Evolutionary conservation across 176 grass and related monocot genomes (phyloP).

Genomic region (Puya raimondii): DNA sequence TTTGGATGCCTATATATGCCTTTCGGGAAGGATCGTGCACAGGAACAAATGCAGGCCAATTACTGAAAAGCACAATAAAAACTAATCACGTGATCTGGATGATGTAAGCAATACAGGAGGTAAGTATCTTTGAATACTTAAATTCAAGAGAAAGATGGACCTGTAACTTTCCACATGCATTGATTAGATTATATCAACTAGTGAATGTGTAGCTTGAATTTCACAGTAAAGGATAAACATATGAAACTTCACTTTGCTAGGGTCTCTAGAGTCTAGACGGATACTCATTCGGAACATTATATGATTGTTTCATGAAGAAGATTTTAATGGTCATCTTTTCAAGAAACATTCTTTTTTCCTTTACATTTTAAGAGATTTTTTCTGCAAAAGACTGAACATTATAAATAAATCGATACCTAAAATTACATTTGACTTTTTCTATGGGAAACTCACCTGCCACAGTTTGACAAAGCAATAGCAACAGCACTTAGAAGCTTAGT

Average conservation of each 20-base stretch:
- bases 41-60: slow-evolving; percentile 94
- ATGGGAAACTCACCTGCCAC: slow-evolving; percentile 54
- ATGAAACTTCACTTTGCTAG: neutral
- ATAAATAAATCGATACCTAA: neutral
- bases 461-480: slow-evolving; percentile 91
- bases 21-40: slow-evolving; percentile 91
- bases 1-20: slow-evolving; percentile 95
- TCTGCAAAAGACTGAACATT: neutral
- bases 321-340: no score
- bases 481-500: slow-evolving; percentile 95
- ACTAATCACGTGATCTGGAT: slow-evolving; percentile 17
- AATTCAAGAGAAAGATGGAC: neutral
- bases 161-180: neutral
- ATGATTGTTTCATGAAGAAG: no score
- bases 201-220: neutral
- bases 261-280: neutral
- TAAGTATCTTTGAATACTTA: neutral
- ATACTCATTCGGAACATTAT: neutral
- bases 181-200: neutral
- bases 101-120: neutral
- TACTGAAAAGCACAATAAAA: slow-evolving; percentile 44
- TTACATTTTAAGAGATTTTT: neutral
- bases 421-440: neutral
- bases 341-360: neutral
- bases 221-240: neutral